Conservation (phyloP, 331 rosid species). For the Arachis monticola region DNA sequence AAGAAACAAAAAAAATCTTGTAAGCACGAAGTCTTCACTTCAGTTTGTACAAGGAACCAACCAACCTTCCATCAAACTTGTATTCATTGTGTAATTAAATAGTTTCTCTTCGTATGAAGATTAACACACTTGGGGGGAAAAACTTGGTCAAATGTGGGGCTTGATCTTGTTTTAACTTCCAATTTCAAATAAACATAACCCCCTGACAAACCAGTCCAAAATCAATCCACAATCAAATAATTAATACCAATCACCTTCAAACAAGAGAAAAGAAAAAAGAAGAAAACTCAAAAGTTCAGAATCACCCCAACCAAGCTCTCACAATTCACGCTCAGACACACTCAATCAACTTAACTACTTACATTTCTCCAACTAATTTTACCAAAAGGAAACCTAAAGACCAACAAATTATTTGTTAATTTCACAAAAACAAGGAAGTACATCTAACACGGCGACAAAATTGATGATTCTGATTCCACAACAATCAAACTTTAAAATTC, state of each 20-base stretch:
- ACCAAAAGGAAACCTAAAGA: slow-evolving; percentile 7
- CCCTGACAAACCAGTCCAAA: slow-evolving; percentile 99
- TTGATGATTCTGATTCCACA: not conserved
- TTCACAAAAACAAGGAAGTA: too few relatives aligned
- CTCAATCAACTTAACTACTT: slow-evolving; percentile 35
- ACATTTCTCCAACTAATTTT: slow-evolving; percentile 36
- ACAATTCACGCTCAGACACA: not conserved
- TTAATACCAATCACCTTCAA: slow-evolving; percentile 37
- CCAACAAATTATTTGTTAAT: not conserved
- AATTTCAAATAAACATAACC: slow-evolving; percentile 97
- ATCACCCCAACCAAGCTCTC: slow-evolving; percentile 44
- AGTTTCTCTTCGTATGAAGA: slow-evolving; percentile 75
- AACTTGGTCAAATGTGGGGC: slow-evolving; percentile 85
- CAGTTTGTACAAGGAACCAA: slow-evolving; percentile 60
- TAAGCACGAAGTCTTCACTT: slow-evolving; percentile 58
- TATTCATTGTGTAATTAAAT: slow-evolving; percentile 67
- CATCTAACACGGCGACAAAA: not conserved
- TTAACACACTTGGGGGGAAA: slow-evolving; percentile 57
- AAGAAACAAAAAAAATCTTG: slow-evolving; percentile 60
- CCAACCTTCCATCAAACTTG: slow-evolving; percentile 85
- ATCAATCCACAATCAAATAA: slow-evolving; percentile 57
- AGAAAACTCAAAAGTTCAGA: slow-evolving; percentile 9
- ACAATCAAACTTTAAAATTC: too few relatives aligned
- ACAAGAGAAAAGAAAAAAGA: not conserved
- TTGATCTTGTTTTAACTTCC: slow-evolving; percentile 98